Evolutionary conservation across 805 yeast genomes (phyloP).

Genomic region (Candida nanaspora): DNA sequence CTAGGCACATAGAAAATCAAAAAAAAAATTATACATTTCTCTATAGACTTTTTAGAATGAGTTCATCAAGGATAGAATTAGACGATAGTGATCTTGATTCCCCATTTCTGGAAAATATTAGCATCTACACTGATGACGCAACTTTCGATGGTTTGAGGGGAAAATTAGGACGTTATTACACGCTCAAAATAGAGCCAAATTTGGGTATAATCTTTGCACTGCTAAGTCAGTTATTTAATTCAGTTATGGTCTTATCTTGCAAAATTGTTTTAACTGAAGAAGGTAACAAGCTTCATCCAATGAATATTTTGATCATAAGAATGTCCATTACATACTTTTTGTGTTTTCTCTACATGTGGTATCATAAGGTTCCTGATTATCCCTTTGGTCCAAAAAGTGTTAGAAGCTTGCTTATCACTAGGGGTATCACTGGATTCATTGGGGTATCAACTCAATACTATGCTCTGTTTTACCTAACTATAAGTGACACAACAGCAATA

Average conservation of each 20-base stretch:
- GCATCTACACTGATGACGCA: neutral
- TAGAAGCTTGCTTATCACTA: conserved; percentile 42
- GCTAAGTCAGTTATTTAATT: conserved; percentile 64
- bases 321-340: conserved; percentile 65
- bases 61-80: no score
- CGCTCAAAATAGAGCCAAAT: conserved; percentile 24
- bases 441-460: conserved; percentile 79
- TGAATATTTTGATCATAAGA: conserved; percentile 70
- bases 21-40: no score
- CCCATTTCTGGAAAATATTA: neutral
- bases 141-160: neutral
- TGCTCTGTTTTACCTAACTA: conserved; percentile 62
- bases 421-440: conserved; percentile 71
- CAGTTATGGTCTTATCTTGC: conserved; percentile 69
- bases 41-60: no score
- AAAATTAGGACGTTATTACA: neutral
- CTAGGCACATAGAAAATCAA: no score
- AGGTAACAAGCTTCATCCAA: conserved; percentile 60
- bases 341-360: conserved; percentile 48
- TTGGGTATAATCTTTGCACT: conserved; percentile 53
- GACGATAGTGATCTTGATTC: no score
- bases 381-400: conserved; percentile 64
- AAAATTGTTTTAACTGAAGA: conserved; percentile 65
- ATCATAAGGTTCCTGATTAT: conserved; percentile 41
- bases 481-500: conserved; percentile 77